Evolutionary conservation across 1,139 yeast species (phyloP), one percentile per base, ranked within the genome.

Genomic region (Magnusiomyces clavatus): DNA sequence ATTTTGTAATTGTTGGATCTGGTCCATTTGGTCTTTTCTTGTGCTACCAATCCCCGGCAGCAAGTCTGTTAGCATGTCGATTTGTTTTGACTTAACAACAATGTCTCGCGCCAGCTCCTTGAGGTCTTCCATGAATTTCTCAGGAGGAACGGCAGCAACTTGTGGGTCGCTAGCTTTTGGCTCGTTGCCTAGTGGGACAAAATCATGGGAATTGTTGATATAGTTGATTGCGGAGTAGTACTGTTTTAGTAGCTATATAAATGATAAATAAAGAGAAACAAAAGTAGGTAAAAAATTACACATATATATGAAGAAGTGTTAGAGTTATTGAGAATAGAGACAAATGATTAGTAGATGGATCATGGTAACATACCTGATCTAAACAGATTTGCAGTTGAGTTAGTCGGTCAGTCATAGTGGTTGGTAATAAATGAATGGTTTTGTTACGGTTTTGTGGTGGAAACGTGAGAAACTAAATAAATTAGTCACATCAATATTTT

Each of bases 41-140:
- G 90, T 81, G 0, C 86, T 89, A 13, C 95, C 96, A 2, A 89
- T 86, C 2, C 97, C 98, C 0, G 99, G 98, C 47, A 92, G 71
- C 2, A 95, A 81, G 64, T 87, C 95, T 36, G 92, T 89, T 42
- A 92, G 77, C 67, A 86, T 81, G 48, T 87, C 80, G 16, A 90
- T 86, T 65, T 92, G 98, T 59, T 95, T 77, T 3, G 95, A 80
- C 63, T 90, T 89, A 55, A 88, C 70, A 29, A 90, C 86, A 17
- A 92, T 78, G 64, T 92, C 97, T 0, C 86, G 80, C 1, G 96
- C 80, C 17, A 92, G 74, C 55, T 75, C 78, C 2, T 62, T 63
- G 47, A 76, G 64, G 29, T 77, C 73, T 6, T 63, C 62, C 51
- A 69, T 65, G 56, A 73, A 71, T 54, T 69, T 69, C 20, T 66